Evolutionary conservation across 164 flowering plant genomes (phyloP).

Genomic region (Piper betle): DNA sequence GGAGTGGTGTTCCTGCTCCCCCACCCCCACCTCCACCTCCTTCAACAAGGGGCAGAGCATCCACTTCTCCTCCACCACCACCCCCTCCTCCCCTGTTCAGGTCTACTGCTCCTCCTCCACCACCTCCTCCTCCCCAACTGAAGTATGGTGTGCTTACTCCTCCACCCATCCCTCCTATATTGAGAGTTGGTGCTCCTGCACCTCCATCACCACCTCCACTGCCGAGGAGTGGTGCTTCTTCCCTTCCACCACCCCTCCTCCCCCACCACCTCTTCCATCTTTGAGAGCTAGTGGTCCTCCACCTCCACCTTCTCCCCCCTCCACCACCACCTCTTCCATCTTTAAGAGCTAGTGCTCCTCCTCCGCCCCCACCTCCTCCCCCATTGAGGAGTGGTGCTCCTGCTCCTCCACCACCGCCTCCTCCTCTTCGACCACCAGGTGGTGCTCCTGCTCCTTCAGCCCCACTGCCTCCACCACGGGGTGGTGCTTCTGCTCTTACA

Average conservation of each 20-base stretch:
- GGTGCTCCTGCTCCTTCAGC: constrained; percentile 17
- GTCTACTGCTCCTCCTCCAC: too few species aligned
- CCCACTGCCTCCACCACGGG: constrained; percentile 13
- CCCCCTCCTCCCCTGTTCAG: constrained; percentile 9
- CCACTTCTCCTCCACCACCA: constrained; percentile 4
- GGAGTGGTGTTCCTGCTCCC: neutral
- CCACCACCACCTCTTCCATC: constrained; percentile 2
- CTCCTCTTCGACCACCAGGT: constrained; percentile 12
- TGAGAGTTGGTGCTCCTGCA: neutral
- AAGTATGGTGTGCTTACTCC: neutral
- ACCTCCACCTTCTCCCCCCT: constrained; percentile 8
- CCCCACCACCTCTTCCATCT: too few species aligned
- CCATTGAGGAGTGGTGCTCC: constrained; percentile 7
- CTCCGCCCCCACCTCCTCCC: constrained; percentile 20
- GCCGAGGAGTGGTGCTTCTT: neutral
- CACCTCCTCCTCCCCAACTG: constrained; percentile 3
- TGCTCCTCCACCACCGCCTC: constrained; percentile 22
- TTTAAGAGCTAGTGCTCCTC: constrained; percentile 2
- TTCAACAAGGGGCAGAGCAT: neutral
- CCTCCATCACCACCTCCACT: constrained; percentile 4
- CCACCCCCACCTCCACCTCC: constrained; percentile 7
- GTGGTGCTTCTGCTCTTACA: constrained; percentile 15
- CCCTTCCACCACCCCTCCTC: neutral
- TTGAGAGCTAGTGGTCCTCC: neutral
- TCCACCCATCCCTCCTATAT: neutral